phyloP scores from a whole-genome alignment of 2,329 filamentous ascomycete genomes.

The Apiospora arundinis region DNA sequence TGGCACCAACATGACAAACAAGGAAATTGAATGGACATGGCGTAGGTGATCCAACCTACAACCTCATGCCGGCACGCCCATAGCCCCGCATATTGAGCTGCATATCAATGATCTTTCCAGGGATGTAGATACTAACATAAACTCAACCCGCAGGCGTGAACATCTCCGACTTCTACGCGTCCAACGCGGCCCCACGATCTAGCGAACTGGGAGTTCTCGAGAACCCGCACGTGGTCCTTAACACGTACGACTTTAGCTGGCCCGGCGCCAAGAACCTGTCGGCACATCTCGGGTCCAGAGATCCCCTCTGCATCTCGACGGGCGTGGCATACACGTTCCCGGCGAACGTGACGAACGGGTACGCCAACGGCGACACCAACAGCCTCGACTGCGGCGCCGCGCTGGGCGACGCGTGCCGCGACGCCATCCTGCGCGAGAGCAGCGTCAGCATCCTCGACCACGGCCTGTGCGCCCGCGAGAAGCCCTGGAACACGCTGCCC shows the following conservation, averaged over 20 bases:
- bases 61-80: background rate
- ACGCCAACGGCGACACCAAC: background rate
- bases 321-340: background rate
- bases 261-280: conserved; percentile 4
- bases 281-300: background rate
- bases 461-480: too few relatives aligned
- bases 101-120: too few relatives aligned
- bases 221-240: conserved; percentile 1
- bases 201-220: background rate
- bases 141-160: background rate
- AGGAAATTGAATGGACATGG: background rate
- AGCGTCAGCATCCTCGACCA: too few relatives aligned
- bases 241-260: conserved; percentile 11
- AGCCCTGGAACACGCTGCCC: too few relatives aligned
- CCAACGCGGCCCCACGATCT: background rate
- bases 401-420: background rate
- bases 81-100: accelerated
- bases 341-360: background rate
- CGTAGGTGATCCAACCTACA: background rate
- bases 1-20: background rate
- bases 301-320: background rate
- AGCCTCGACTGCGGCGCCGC: background rate
- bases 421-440: background rate
- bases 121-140: background rate
- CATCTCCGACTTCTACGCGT: background rate